Evolutionary conservation across 495 filamentous ascomycete genomes (phyloP).

Genomic region (Penicillium cosmopolitanum): DNA sequence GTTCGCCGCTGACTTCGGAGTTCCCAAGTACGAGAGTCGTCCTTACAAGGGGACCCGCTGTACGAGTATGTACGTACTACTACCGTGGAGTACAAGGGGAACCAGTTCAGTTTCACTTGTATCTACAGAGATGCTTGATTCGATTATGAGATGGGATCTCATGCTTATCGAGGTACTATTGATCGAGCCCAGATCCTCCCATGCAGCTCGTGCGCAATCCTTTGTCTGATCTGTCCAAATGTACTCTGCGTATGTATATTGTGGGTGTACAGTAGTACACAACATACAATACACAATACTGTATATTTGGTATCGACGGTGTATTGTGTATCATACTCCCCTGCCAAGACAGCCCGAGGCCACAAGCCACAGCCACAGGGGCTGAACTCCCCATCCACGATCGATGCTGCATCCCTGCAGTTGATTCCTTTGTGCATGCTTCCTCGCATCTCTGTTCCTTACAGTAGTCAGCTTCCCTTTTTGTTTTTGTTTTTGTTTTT

Average conservation of each 20-base stretch:
- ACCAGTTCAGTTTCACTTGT: too few species aligned
- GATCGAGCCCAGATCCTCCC: not conserved
- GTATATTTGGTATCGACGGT: too few species aligned
- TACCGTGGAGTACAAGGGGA: not conserved
- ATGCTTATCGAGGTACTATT: not conserved
- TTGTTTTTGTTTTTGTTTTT: not conserved
- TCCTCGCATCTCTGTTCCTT: not conserved
- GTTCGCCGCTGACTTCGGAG: constrained; percentile 20
- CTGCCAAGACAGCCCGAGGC: constrained; percentile 9
- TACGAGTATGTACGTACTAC: not conserved
- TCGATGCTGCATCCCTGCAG: constrained; percentile 10
- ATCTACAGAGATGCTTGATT: too few species aligned
- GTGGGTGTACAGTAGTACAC: not conserved
- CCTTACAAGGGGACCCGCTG: constrained; percentile 13
- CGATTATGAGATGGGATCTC: too few species aligned
- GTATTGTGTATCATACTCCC: not conserved
- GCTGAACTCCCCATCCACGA: constrained; percentile 6
- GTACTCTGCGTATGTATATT: not conserved
- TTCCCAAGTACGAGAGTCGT: constrained; percentile 11
- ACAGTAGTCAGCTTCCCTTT: too few species aligned
- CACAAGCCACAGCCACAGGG: constrained; percentile 24
- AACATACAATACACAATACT: too few species aligned
- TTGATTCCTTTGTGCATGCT: not conserved
- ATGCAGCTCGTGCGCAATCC: constrained; percentile 1
- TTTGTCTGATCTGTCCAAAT: not conserved